Percentiles rank a stretch among this genome's conserved stretches.
Evolutionary conservation across 2,329 filamentous ascomycete genomes (phyloP).

Genomic region (Geoglossum cookeanum): DNA sequence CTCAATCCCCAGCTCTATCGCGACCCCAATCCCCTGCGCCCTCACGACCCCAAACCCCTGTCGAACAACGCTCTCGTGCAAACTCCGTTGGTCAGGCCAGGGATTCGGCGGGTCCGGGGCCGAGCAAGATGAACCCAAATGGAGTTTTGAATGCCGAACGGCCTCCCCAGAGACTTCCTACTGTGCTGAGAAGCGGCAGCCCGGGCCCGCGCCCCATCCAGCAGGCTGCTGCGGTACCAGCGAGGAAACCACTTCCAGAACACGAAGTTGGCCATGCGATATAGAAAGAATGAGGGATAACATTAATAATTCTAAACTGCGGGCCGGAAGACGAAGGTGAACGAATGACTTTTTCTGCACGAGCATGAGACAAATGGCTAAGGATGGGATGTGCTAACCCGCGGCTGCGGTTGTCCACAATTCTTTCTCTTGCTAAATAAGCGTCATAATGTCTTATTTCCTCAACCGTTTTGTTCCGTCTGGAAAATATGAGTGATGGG

Average conservation of each 20-base stretch:
- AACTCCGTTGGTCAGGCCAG: neutral
- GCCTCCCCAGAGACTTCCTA: slow-evolving; percentile 9
- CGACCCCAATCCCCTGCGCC: neutral
- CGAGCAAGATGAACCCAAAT: neutral
- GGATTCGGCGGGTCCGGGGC: neutral
- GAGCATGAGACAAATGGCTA: neutral
- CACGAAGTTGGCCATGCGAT: slow-evolving; percentile 21
- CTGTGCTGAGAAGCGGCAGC: slow-evolving; percentile 6
- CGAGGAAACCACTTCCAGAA: slow-evolving; percentile 37
- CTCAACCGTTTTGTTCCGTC: no score
- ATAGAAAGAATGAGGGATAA: neutral
- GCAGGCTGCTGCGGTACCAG: slow-evolving; percentile 23
- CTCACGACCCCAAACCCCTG: neutral
- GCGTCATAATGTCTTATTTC: no score
- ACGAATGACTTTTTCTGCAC: neutral
- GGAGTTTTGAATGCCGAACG: slow-evolving; percentile 13
- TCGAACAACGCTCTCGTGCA: neutral
- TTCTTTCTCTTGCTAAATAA: no score
- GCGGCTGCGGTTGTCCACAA: neutral
- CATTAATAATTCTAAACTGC: neutral
- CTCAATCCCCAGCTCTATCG: neutral
- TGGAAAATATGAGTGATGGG: no score
- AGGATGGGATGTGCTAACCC: neutral
- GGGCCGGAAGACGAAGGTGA: neutral
- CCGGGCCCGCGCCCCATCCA: slow-evolving; percentile 11